Evolutionary conservation across 2,329 filamentous ascomycete genomes (phyloP), one percentile per base, ranked within the genome.

Genomic region (Neoscytalidium dimidiatum): DNA sequence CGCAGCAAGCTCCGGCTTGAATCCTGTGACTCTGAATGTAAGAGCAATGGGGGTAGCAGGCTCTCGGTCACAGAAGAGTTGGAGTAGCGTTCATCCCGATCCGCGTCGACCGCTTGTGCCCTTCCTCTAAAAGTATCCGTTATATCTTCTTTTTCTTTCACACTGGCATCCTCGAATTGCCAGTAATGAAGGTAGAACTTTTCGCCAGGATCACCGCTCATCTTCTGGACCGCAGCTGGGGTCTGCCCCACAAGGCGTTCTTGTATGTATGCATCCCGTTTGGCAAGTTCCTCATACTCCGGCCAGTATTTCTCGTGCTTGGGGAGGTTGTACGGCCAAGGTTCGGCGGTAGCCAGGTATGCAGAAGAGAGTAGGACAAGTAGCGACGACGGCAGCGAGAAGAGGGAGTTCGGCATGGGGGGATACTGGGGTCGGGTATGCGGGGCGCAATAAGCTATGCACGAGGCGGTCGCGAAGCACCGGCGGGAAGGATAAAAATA

Each of bases 151-250:
- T 65, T 38, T 21, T n/a, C 41, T 23, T 31, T 29, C 48, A 72
- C 71, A 7, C 71, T 60, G 11, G 48, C 41, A 14, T 28, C 72
- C 3, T 77, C 79, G 62, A 83, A 83, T 64, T 80, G 76, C 82
- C 80, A 88, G 74, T 92, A 90, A 49, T 91, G 84, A 64, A 88
- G 80, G 69, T 88, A 86, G 73, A 94, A 89, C 82, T 92, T 95
- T 73, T 92, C 89, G 66, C 86, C 86, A 57, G 87, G 85, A 72
- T 92, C 88, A 4, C 82, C 82, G 52, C 86, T 83, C 86, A 94
- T 91, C 73, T 93, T 93, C 73, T 85, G 86, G 63, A 94, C 82
- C 0, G 86, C 90, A 1, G 85, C 84, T 0, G 90, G 90, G 44
- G 70, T 75, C 71, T 78, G 75, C 69, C 68, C 67, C 48, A 69